phyloP scores from a whole-genome alignment of 192 early-diverging fungal species.

The Lunasporangiospora selenospora region DNA sequence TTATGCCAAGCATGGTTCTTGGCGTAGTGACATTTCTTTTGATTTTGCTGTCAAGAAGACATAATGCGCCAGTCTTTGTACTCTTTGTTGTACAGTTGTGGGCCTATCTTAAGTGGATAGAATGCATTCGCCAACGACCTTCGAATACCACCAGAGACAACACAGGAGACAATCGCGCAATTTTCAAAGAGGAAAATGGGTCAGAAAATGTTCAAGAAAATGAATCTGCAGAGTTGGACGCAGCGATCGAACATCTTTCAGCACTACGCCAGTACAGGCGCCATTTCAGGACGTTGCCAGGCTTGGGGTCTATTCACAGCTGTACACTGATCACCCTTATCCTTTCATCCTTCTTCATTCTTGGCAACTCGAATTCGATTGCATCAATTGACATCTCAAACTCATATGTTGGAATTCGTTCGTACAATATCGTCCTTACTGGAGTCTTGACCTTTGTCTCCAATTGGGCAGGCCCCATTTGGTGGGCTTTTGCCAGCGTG shows the following conservation, averaged over 20 bases:
- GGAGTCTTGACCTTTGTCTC: conserved; percentile 71
- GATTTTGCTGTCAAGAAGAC: conserved; percentile 65
- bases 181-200: too few species aligned
- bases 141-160: background rate
- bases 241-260: background rate
- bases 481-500: conserved; percentile 62
- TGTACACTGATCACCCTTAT: conserved; percentile 52
- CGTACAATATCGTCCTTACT: conserved; percentile 64
- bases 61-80: conserved; percentile 65
- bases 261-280: background rate
- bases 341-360: conserved; percentile 68
- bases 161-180: too few species aligned
- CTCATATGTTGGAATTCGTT: conserved; percentile 74
- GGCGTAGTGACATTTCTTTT: conserved; percentile 61
- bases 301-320: conserved; percentile 25
- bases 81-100: conserved; percentile 62
- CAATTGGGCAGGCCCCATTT: conserved; percentile 78
- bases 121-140: conserved; percentile 5
- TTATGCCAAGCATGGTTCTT: conserved; percentile 44
- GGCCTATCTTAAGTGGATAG: conserved; percentile 37
- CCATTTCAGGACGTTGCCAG: conserved; percentile 21
- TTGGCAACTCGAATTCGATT: conserved; percentile 81
- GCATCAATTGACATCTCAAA: conserved; percentile 81
- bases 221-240: background rate
- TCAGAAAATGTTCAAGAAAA: too few species aligned